Evolutionary conservation across 2,329 filamentous ascomycete genomes (phyloP).

Genomic region (Botrytis fragariae): DNA sequence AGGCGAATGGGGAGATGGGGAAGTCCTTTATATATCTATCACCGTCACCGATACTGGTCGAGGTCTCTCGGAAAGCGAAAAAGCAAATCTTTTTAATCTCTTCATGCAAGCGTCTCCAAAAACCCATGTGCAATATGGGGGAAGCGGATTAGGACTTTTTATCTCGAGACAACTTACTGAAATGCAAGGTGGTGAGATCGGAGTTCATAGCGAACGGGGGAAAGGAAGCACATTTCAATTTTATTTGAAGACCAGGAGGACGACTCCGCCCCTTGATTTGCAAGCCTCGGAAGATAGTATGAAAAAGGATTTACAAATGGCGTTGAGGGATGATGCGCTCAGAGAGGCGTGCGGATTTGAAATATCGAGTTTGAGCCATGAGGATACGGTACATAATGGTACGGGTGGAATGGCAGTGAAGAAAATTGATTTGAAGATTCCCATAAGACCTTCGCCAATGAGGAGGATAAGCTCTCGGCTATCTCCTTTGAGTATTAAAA

Average conservation of each 20-base stretch:
- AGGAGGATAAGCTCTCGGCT: not conserved
- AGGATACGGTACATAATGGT: not conserved
- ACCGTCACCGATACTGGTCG: slow-evolving; percentile 5
- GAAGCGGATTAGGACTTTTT: slow-evolving; percentile 75
- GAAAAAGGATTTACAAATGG: not conserved
- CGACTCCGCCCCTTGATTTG: not conserved
- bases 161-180: slow-evolving; percentile 77
- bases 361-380: not conserved
- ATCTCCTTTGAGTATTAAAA: not conserved
- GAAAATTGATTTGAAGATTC: not conserved
- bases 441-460: not conserved
- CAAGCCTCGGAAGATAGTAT: not conserved
- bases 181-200: slow-evolving; percentile 77
- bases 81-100: slow-evolving; percentile 53
- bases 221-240: slow-evolving; percentile 74
- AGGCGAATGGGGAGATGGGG: slow-evolving; percentile 1
- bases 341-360: slow-evolving; percentile 16
- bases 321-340: slow-evolving; percentile 11
- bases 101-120: slow-evolving; percentile 71
- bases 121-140: slow-evolving; percentile 78
- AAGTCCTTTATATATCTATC: slow-evolving; percentile 6
- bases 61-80: slow-evolving; percentile 33
- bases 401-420: not conserved
- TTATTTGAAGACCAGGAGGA: slow-evolving; percentile 48
- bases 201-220: slow-evolving; percentile 65